Base-by-base conservation (phyloP, 202 grass and related monocot genomes). In the Schoenoplectus tabernaemontani region DNA sequence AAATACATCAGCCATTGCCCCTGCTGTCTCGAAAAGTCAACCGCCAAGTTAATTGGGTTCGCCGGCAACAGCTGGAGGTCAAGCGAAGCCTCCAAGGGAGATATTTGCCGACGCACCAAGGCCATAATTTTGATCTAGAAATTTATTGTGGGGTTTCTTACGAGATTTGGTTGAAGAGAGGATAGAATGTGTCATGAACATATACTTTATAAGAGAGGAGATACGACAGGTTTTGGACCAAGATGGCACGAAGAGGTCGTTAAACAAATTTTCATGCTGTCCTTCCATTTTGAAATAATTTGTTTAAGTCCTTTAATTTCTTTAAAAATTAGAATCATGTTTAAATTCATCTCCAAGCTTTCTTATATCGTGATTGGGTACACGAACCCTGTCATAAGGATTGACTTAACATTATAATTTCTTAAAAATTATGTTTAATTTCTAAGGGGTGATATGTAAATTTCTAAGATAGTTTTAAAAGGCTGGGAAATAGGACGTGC, bases 81-180 rank as follows among this genome's bases (percentile, higher is more conserved):
- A 24, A 30, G 37, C 5, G 33, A 7, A 20, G 4, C 77, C 38
- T 79, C 77, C 38, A 79, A 9, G 3, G 77, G 77, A 64, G 38
- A 61, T 44, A 79, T 46, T 4, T 79, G 77, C 20, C 58, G 77
- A 62, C 19, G 57, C 36, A 43, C 77, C 23, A 79, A 28, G 3
- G 77, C 51, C 77, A 79, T 79, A 3, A 28, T 79, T 79, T 44
- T 1, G 8, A 15, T 33, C 36, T 43, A 7, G 11, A 51, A 24
- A 28, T 79, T 47, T 5, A 2, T 79, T 61, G 61, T 16, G 16
- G 57, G 23, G 37, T 4, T 41, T 46, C 1, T 48, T 2, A 24
- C 34, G 3, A 61, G 56, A 61, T 79, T 79, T 64, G 77, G 41
- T 28, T 63, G 4, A 79, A 79, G 77, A 73, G 77, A 79, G 36